Base-by-base conservation (phyloP, 1,284 basidiomycete species). In the Ganoderma sinense region DNA sequence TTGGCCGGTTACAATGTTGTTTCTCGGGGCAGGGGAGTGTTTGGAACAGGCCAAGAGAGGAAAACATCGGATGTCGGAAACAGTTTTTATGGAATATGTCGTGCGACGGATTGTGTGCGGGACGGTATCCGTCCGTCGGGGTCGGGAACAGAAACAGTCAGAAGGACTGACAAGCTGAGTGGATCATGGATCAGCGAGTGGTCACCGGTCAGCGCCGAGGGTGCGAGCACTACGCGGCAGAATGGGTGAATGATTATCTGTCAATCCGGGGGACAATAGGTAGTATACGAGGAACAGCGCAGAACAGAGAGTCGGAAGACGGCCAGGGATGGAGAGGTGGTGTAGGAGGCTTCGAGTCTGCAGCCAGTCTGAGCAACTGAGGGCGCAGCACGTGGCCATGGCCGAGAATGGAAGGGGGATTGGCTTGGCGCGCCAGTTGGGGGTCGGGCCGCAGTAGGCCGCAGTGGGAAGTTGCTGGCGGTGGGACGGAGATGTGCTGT, bases 21-120 rank as follows among this genome's bases (percentile, higher is more conserved):
- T 71, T 78, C 40, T 90, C 85, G 16, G 93, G 93, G 82, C 94
- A 95, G 26, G 85, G 79, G n/a, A 91, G 75, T 4, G 80, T 79
- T 29, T 83, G 83, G 78, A 95, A 94, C 14, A 92, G 84, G 13
- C 84, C 84, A 8, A 85, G 78, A 0, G 87, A 82, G 13, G 91
- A 85, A 78, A 95, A 94, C 94, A 95, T 94, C 14, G 58, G 26
- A 16, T 14, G 14, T 31, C 16, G 29, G 29, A 23, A 53, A 53
- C 23, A 26, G 26, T 14, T 53, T n/a, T 13, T 51, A 51, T 51
- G 48, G 23, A 53, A 53, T 51, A 11, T 14, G n/a, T 26, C 23
- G 23, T 8, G 48, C 11, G 48, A 4, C 48, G 48, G 48, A 53
- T 4, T 59, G 5, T 29, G 58, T n/a, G 36, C 31, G 53, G 26